A percentile compares a stretch with the other conserved stretches of the same genome.
phyloP scores from a whole-genome alignment of 2,329 filamentous ascomycete species.

The Monosporascus cannonballus region DNA sequence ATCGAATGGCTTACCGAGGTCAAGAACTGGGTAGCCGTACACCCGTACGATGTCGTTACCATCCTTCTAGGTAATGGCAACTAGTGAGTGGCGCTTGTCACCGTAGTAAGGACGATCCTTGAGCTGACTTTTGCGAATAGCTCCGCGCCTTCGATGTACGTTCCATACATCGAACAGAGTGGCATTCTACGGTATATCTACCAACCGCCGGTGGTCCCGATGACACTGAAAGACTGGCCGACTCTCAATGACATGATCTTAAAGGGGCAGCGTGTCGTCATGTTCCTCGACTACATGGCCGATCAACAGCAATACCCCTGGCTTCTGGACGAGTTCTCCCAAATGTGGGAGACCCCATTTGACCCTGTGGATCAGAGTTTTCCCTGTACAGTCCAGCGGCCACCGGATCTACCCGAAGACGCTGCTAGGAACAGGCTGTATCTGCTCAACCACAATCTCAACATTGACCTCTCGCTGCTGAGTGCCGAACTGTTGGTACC shows the following conservation, averaged over 20 bases:
- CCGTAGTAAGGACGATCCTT: not conserved
- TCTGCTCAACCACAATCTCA: conserved; percentile 87
- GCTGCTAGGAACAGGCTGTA: conserved; percentile 62
- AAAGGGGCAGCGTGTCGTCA: conserved; percentile 61
- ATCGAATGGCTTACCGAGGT: conserved; percentile 66
- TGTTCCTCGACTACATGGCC: conserved; percentile 82
- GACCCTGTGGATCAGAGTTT: conserved; percentile 60
- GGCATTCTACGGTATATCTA: conserved; percentile 72
- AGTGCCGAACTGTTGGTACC: conserved; percentile 63
- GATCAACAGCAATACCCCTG: conserved; percentile 75
- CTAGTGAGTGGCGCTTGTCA: conserved; percentile 34
- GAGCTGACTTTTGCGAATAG: conserved; percentile 8
- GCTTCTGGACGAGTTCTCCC: conserved; percentile 79
- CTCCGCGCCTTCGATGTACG: conserved; percentile 57
- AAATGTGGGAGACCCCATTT: conserved; percentile 90
- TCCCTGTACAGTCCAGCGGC: conserved; percentile 73
- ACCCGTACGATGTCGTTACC: conserved; percentile 85
- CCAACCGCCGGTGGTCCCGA: conserved; percentile 62
- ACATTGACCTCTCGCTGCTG: conserved; percentile 65
- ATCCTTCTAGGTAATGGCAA: conserved; percentile 82
- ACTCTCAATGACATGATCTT: conserved; percentile 74
- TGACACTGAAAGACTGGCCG: conserved; percentile 74
- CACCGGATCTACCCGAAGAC: conserved; percentile 53
- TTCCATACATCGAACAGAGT: conserved; percentile 60
- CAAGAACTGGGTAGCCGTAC: conserved; percentile 61